Base-by-base conservation (phyloP, 805 yeast species). In the Candida chauliodis region DNA sequence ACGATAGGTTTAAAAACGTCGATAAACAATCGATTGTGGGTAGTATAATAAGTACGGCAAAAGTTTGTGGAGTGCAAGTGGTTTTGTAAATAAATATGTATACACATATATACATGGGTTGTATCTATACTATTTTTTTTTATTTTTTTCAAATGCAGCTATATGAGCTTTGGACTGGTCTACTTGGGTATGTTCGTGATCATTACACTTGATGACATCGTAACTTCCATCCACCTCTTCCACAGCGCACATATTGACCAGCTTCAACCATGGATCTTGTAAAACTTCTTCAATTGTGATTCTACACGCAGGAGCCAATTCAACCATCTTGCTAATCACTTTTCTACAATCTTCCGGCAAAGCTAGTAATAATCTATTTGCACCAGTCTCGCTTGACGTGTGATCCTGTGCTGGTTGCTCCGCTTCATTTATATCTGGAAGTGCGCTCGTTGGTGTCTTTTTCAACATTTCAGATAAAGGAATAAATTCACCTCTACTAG, bases 81-180 rank as follows among this genome's bases (percentile, higher is more conserved):
- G 82, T 82, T 41, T 36, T 44, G 44, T 38, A 38, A 37, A 38
- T 43, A 41, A 28, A 35, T 34, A 25, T 15, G n/a, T n/a, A n/a
- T 25, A 25, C 5, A 25, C 5, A 25, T 27, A 32, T 23, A 25
- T 23, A 32, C 16, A 30, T 21, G 16, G 5, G n/a, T n/a, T n/a
- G n/a, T n/a, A 39, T 19, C 33, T 19, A 25, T 37, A 27, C 39
- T 63, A 71, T 55, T 75, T 66, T 56, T 73, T 76, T 65, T 86
- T 90, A 56, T 81, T 85, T 69, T 81, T 85, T 56, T 90, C 97
- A 48, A 90, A 73, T 42, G 90, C 83, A 8, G 97, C 96, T 63
- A 90, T 90, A 59, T 90, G 98, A 0, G 98, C 98, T 50, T 87
- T 95, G 43, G 87, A 81, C 57, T 86, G 95, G 49, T 89, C 96